Evolutionary conservation across 2,329 filamentous ascomycete species (phyloP).

Genomic region (Cladosporium sp.): DNA sequence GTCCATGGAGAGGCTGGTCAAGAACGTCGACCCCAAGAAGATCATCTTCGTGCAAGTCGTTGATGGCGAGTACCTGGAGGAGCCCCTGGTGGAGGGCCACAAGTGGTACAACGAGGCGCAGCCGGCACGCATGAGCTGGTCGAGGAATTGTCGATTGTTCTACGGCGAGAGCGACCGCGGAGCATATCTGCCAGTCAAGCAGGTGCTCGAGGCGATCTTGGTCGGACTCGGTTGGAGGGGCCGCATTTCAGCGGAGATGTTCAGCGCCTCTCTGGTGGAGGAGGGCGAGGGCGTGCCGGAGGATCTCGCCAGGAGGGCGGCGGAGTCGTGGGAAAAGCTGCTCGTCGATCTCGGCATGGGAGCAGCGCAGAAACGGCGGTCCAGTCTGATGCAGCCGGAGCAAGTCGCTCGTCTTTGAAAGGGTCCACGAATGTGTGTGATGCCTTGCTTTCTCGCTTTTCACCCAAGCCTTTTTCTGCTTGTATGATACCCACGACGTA

Average conservation of each 20-base stretch:
- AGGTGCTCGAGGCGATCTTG: conserved; percentile 59
- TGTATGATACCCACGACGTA: conserved; percentile 13
- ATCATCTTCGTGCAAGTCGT: conserved; percentile 75
- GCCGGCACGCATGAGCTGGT: conserved; percentile 71
- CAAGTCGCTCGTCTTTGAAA: conserved; percentile 10
- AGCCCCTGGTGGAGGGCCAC: conserved; percentile 56
- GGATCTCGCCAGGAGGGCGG: conserved; percentile 51
- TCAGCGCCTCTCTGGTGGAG: conserved; percentile 57
- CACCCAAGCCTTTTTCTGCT: conserved; percentile 1
- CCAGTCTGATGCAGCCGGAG: conserved; percentile 8
- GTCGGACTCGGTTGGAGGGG: conserved; percentile 62
- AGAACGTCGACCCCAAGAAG: conserved; percentile 56
- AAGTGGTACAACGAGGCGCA: conserved; percentile 56
- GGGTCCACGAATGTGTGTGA: neutral
- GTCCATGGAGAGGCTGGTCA: conserved; percentile 53
- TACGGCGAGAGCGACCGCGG: conserved; percentile 59
- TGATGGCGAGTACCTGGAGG: conserved; percentile 61
- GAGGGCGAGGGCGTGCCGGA: conserved; percentile 49
- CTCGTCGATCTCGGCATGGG: conserved; percentile 32
- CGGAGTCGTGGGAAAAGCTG: conserved; percentile 49
- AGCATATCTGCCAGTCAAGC: conserved; percentile 63
- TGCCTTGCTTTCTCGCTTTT: neutral
- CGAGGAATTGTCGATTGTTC: conserved; percentile 67
- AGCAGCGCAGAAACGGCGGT: conserved; percentile 2
- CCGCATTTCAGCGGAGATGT: conserved; percentile 70